These are phyloP conservation scores for Debaryomyces subglobosus DNA, from an alignment of 1,139 yeast genomes.

Conservation along the genomic window DNA sequence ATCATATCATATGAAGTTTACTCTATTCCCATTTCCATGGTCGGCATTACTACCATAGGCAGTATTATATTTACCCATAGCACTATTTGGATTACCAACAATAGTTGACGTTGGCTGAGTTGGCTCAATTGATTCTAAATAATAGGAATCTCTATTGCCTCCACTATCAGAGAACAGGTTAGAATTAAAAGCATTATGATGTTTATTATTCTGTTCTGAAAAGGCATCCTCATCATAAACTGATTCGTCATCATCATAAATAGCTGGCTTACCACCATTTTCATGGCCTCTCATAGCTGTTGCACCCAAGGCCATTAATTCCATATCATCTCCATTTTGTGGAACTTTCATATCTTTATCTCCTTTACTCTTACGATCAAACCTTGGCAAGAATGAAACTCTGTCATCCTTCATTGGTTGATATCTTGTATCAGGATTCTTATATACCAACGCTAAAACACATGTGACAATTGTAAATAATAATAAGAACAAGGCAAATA, in stretches of 20 bases:
- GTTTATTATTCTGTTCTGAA: conserved; percentile 5
- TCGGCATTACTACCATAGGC: conserved; percentile 12
- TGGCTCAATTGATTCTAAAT: conserved; percentile 38
- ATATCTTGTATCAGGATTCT: conserved; percentile 93
- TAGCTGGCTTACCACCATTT: conserved; percentile 32
- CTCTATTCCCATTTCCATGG: conserved; percentile 17
- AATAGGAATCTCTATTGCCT: conserved; percentile 36
- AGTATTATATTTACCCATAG: conserved; percentile 27
- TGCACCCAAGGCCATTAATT: conserved; percentile 85
- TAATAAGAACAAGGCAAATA: conserved; percentile 78
- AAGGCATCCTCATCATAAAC: conserved; percentile 36
- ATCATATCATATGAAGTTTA: conserved; percentile 21
- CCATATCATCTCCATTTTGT: conserved; percentile 63
- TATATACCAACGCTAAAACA: conserved; percentile 77
- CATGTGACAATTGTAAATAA: conserved; percentile 88
- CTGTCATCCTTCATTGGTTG: conserved; percentile 98
- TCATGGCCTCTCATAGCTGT: conserved; percentile 85
- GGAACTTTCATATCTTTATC: conserved; percentile 25
- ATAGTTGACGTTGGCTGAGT: conserved; percentile 50
- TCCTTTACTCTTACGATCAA: conserved; percentile 50
- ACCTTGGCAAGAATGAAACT: conserved; percentile 76
- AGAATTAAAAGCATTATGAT: conserved; percentile 12
- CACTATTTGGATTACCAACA: conserved; percentile 45
- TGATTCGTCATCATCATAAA: conserved; percentile 39
- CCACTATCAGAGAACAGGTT: conserved; percentile 14